Conservation (phyloP, 108 stramenopile species). For the Discostella pseudostelligera region DNA sequence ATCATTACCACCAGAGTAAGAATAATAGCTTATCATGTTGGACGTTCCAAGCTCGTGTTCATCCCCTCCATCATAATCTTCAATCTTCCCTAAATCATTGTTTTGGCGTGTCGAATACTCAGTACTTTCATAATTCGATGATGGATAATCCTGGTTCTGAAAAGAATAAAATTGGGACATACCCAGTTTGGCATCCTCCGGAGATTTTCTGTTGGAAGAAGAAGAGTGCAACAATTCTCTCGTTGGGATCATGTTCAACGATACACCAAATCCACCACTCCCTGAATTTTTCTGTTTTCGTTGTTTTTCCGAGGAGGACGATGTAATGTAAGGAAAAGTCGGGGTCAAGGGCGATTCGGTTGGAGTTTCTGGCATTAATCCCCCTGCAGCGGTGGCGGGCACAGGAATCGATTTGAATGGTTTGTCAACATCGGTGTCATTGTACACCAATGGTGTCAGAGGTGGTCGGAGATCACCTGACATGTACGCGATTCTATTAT, state of each 20-base stretch:
- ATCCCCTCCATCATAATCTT: constrained; percentile 1
- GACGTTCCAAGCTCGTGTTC: constrained; percentile 10
- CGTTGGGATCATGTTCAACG: constrained; percentile 28
- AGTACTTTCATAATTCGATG: neutral
- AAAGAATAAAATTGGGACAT: constrained; percentile 41
- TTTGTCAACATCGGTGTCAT: neutral
- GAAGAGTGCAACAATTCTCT: constrained; percentile 16
- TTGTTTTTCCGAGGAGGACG: neutral
- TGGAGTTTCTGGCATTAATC: neutral
- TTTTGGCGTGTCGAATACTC: constrained; percentile 5
- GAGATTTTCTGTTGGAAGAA: neutral
- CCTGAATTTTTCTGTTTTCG: neutral
- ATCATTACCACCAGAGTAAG: constrained; percentile 19
- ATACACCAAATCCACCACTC: constrained; percentile 22
- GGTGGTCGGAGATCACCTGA: no score
- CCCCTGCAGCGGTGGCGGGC: constrained; percentile 5
- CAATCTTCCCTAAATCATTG: constrained; percentile 9
- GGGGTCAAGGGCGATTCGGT: constrained; percentile 1
- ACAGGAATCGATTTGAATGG: constrained; percentile 5
- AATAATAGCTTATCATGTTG: constrained; percentile 43
- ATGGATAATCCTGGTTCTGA: constrained; percentile 12
- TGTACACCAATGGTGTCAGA: neutral
- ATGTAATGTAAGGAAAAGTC: neutral
- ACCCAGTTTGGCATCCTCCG: constrained; percentile 8
- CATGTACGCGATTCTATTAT: no score